Evolutionary conservation across 2,329 filamentous ascomycete genomes (phyloP).

Genomic region (Penicillium polonicum): DNA sequence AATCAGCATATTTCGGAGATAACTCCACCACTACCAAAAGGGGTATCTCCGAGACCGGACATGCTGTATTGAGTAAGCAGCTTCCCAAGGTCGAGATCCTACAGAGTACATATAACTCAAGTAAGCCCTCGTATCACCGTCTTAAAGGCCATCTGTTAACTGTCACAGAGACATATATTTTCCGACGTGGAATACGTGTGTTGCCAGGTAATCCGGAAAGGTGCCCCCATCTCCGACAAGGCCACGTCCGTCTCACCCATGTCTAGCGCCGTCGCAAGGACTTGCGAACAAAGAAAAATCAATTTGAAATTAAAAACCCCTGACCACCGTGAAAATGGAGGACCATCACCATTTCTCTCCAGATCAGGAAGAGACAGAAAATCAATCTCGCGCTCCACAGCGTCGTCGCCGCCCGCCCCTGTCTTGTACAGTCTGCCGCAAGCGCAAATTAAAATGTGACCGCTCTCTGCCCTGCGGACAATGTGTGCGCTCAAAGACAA

Average conservation of each 20-base stretch:
- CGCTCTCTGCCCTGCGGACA: conserved; percentile 70
- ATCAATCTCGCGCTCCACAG: conserved; percentile 30
- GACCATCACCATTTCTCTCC: conserved; percentile 4
- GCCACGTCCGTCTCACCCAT: conserved; percentile 1
- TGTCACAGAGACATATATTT: not conserved
- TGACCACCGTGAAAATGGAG: conserved; percentile 5
- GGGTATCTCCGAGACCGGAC: conserved; percentile 1
- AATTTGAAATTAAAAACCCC: not conserved
- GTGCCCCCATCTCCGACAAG: not conserved
- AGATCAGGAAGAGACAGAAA: conserved; percentile 8
- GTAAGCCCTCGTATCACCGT: not conserved
- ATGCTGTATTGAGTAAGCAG: not conserved
- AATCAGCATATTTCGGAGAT: not conserved
- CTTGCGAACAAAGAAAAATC: not conserved
- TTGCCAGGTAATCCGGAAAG: not conserved
- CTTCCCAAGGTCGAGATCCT: not conserved
- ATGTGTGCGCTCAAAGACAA: conserved; percentile 51
- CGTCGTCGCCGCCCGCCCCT: conserved; percentile 63
- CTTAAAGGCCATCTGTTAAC: not conserved
- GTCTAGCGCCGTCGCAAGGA: conserved; percentile 2
- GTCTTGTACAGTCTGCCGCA: conserved; percentile 68
- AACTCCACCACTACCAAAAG: not conserved
- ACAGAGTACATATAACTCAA: not conserved
- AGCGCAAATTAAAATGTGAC: conserved; percentile 76
- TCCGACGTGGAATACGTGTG: not conserved